Conservation (phyloP, 108 stramenopile species). For the Epipyxis sp. region DNA sequence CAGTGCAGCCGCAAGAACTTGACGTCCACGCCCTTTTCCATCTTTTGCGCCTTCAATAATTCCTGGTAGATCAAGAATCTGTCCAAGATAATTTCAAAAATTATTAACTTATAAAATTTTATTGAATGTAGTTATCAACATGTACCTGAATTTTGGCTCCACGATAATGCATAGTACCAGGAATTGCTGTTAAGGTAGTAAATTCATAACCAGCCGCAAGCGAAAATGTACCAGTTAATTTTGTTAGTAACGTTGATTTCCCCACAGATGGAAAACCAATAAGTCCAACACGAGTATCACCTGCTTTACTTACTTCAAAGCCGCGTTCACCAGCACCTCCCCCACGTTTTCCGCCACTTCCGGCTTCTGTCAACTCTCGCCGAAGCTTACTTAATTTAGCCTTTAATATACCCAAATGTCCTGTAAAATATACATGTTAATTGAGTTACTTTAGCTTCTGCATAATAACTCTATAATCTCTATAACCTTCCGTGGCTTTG, state of each 20-base stretch:
- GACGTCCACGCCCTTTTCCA: conserved; percentile 88
- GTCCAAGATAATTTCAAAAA: background rate
- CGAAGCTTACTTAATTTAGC: conserved; percentile 66
- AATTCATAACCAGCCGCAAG: conserved; percentile 97
- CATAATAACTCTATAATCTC: too few relatives aligned
- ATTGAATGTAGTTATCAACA: background rate
- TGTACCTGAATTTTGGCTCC: conserved; percentile 90
- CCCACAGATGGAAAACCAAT: conserved; percentile 99
- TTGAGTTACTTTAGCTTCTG: too few relatives aligned
- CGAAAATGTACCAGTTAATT: conserved; percentile 82
- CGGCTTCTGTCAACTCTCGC: conserved; percentile 38
- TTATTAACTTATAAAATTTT: background rate
- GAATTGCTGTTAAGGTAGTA: conserved; percentile 96
- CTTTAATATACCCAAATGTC: conserved; percentile 64
- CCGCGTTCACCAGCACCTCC: conserved; percentile 89
- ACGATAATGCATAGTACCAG: conserved; percentile 95
- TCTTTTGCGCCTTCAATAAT: conserved; percentile 98
- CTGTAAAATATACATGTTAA: too few relatives aligned
- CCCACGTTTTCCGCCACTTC: conserved; percentile 57
- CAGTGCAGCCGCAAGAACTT: conserved; percentile 88
- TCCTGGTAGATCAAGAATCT: conserved; percentile 96
- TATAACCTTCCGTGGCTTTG: conserved; percentile 64
- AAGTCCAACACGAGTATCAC: conserved; percentile 84
- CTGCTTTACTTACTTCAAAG: conserved; percentile 91
- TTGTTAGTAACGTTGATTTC: conserved; percentile 88